phyloP scores from a whole-genome alignment of 2,329 filamentous ascomycete genomes.

The Aureobasidium vineae region DNA sequence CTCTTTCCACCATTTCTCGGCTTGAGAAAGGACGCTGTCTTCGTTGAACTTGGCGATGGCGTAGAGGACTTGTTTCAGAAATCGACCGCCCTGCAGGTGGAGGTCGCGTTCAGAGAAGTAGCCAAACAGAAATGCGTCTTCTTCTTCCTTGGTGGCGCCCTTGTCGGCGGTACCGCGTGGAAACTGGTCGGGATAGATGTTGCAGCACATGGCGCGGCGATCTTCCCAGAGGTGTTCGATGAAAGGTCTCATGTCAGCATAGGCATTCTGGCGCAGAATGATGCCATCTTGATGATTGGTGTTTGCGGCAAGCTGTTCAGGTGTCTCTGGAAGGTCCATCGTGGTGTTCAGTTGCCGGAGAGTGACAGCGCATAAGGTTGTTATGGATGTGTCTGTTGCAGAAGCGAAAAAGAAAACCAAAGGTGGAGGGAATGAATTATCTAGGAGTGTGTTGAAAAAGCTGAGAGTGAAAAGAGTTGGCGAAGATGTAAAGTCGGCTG shows the following conservation, averaged over 20 bases:
- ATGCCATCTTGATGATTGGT: conserved; percentile 26
- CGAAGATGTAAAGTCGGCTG: neutral
- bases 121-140: conserved; percentile 36
- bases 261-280: conserved; percentile 37
- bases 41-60: conserved; percentile 37
- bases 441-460: neutral
- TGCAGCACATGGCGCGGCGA: conserved; percentile 33
- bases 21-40: conserved; percentile 32
- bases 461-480: neutral
- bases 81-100: conserved; percentile 36
- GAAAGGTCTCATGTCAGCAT: conserved; percentile 36
- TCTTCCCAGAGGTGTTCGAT: conserved; percentile 32
- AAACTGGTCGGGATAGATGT: conserved; percentile 38
- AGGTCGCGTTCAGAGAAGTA: conserved; percentile 35
- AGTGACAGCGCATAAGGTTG: neutral
- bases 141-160: conserved; percentile 31
- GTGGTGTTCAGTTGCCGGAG: neutral
- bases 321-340: neutral
- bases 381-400: neutral
- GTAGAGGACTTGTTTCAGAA: conserved; percentile 40
- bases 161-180: conserved; percentile 30
- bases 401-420: neutral
- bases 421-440: no score
- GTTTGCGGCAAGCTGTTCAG: neutral
- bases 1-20: conserved; percentile 32